Conservation (phyloP, 2,329 filamentous ascomycete genomes). For the Fusarium pseudograminearum region DNA sequence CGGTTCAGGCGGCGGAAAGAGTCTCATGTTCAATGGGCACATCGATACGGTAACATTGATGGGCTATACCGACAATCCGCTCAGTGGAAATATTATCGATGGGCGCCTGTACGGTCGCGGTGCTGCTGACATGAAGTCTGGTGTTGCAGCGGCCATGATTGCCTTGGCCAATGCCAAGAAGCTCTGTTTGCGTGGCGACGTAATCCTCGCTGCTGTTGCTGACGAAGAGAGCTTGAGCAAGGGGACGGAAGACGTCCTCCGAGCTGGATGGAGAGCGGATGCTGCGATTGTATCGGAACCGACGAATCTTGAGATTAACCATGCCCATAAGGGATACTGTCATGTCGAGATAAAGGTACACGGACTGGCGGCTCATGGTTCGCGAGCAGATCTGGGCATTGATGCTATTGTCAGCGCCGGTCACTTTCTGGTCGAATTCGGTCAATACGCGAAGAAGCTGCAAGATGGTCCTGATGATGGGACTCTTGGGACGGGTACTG, state of each 20-base stretch:
- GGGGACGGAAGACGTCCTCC: constrained; percentile 63
- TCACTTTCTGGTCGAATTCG: constrained; percentile 60
- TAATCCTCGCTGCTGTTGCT: constrained; percentile 65
- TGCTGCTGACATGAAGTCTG: constrained; percentile 64
- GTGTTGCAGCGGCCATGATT: constrained; percentile 60
- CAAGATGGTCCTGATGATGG: constrained; percentile 46
- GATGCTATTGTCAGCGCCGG: constrained; percentile 64
- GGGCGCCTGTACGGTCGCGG: constrained; percentile 61
- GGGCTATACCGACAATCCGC: constrained; percentile 60
- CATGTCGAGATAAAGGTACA: constrained; percentile 59
- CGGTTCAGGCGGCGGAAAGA: constrained; percentile 61
- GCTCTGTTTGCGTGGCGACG: constrained; percentile 58
- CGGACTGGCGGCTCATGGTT: constrained; percentile 59
- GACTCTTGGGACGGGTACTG: constrained; percentile 53
- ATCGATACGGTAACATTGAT: constrained; percentile 63
- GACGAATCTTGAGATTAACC: constrained; percentile 56
- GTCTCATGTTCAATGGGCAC: constrained; percentile 66
- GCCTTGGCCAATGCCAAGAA: constrained; percentile 55
- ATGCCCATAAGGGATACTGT: constrained; percentile 64
- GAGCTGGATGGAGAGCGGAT: constrained; percentile 65
- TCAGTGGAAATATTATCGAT: constrained; percentile 57
- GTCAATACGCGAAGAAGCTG: constrained; percentile 56
- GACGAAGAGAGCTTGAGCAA: constrained; percentile 65
- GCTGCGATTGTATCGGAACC: constrained; percentile 64
- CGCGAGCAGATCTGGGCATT: constrained; percentile 57